Conservation (phyloP, 1,284 basidiomycete genomes). For the Tilletia walkeri region DNA sequence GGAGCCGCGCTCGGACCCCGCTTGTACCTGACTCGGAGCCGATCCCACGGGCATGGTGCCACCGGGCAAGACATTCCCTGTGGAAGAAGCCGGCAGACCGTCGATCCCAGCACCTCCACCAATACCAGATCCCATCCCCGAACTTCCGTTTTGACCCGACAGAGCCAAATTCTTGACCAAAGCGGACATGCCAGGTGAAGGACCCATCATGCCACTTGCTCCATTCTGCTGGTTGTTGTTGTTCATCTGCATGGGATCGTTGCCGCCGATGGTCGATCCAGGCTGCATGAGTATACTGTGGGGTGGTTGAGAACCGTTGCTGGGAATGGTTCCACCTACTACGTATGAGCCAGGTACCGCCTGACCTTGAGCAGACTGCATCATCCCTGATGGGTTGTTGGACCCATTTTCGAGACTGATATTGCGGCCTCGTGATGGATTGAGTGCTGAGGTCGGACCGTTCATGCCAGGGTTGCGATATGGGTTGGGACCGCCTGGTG, state of each 20-base stretch:
- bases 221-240: background rate
- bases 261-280: background rate
- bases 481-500: background rate
- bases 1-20: background rate
- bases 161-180: background rate
- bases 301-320: background rate
- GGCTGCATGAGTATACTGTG: background rate
- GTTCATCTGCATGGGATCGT: background rate
- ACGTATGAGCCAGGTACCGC: background rate
- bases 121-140: background rate
- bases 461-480: background rate
- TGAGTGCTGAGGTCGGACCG: background rate
- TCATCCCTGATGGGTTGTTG: background rate
- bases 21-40: background rate
- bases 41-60: background rate
- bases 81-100: constrained; percentile 16
- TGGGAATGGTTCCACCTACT: no score
- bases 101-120: background rate
- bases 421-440: background rate
- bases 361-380: background rate
- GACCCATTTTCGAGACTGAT: background rate
- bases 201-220: background rate
- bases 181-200: background rate
- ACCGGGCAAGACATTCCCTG: constrained; percentile 3
- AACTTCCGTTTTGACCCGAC: background rate